Evolutionary conservation across 225 moss, liverwort and hornwort species (phyloP).

Genomic region (Straminergon stramineum): DNA sequence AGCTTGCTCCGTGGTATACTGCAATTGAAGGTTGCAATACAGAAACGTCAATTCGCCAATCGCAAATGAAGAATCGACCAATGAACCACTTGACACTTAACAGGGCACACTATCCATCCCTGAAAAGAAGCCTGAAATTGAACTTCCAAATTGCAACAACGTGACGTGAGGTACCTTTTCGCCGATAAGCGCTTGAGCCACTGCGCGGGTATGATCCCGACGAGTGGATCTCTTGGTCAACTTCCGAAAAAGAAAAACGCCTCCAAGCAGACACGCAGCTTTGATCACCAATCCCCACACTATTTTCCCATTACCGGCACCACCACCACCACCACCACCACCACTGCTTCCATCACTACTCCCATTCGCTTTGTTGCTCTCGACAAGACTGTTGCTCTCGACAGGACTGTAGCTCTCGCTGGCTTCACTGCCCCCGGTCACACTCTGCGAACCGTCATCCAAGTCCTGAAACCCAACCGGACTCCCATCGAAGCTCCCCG

Average conservation of each 20-base stretch:
- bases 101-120: neutral
- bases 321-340: conserved; percentile 8
- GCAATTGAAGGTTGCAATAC: neutral
- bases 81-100: neutral
- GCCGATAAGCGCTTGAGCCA: conserved; percentile 73
- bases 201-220: conserved; percentile 76
- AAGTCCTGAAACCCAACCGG: conserved; percentile 17
- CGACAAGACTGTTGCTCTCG: neutral
- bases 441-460: conserved; percentile 19
- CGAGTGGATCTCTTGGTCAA: conserved; percentile 80
- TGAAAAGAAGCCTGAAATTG: neutral
- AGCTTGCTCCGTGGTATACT: conserved; percentile 97
- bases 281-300: conserved; percentile 72
- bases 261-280: conserved; percentile 68
- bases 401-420: neutral
- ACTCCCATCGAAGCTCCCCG: conserved; percentile 46
- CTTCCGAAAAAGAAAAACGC: conserved; percentile 74
- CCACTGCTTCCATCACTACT: neutral
- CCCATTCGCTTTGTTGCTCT: conserved; percentile 9
- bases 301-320: conserved; percentile 49
- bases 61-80: neutral
- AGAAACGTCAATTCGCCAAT: neutral
- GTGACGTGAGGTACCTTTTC: conserved; percentile 55
- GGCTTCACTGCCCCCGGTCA: conserved; percentile 1
- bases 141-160: neutral